phyloP scores from a whole-genome alignment of 148 eudicot genomes.

The Oxyria digyna region DNA sequence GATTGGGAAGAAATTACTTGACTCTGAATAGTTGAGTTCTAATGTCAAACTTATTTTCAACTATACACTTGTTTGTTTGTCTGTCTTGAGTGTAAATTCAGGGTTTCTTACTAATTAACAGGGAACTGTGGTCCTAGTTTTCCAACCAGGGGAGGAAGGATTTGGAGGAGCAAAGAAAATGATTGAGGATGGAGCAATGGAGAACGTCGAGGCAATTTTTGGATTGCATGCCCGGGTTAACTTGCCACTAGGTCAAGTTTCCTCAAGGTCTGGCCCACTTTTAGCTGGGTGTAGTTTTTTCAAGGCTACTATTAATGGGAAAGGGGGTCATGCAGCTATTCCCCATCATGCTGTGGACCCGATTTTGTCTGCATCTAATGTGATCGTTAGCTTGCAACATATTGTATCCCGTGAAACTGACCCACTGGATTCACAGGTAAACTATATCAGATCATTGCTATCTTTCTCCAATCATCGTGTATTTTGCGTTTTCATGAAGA shows the following conservation, averaged over 20 bases:
- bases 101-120: background rate
- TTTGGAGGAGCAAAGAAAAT: constrained; percentile 11
- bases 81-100: background rate
- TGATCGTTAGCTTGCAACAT: constrained; percentile 59
- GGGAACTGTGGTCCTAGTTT: constrained; percentile 6
- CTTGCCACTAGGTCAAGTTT: constrained; percentile 33
- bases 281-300: constrained; percentile 77
- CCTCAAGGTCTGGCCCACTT: constrained; percentile 64
- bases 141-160: constrained; percentile 7
- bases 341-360: constrained; percentile 19
- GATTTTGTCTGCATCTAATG: constrained; percentile 56
- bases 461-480: background rate
- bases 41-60: background rate
- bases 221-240: constrained; percentile 49
- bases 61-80: background rate
- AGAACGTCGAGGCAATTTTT: constrained; percentile 52
- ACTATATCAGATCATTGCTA: background rate
- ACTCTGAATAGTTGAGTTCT: background rate
- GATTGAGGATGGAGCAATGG: constrained; percentile 11
- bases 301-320: constrained; percentile 36
- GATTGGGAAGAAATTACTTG: background rate
- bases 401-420: constrained; percentile 70
- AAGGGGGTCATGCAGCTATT: constrained; percentile 13
- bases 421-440: constrained; percentile 73
- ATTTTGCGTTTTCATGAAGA: background rate